Evolutionary conservation across 441 rosid species (phyloP).

Genomic region (Gossypium trilobum): DNA sequence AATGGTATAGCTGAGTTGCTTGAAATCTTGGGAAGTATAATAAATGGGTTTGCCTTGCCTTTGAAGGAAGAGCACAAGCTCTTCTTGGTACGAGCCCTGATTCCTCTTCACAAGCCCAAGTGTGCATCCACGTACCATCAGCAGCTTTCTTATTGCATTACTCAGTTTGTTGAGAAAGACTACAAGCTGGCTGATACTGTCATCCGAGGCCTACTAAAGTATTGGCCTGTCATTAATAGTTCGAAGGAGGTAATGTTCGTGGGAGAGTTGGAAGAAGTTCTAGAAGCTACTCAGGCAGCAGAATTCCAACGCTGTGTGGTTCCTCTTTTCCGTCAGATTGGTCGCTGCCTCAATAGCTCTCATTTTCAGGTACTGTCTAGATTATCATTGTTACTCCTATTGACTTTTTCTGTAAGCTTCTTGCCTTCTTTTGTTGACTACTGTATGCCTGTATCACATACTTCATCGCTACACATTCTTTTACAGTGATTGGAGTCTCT

Average conservation of each 20-base stretch:
- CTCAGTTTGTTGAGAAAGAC: constrained; percentile 86
- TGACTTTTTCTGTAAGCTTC: neutral
- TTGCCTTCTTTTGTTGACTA: neutral
- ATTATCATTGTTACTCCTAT: neutral
- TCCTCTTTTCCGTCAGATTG: constrained; percentile 57
- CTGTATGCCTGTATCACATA: neutral
- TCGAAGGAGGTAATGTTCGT: constrained; percentile 68
- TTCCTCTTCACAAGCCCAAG: constrained; percentile 83
- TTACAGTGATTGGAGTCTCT: neutral
- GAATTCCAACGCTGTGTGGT: constrained; percentile 83
- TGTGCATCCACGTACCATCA: constrained; percentile 64
- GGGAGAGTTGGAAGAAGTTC: constrained; percentile 85
- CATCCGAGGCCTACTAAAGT: constrained; percentile 67
- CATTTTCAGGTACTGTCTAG: constrained; percentile 65
- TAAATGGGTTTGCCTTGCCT: constrained; percentile 76
- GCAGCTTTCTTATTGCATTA: constrained; percentile 72
- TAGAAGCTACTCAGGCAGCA: constrained; percentile 72
- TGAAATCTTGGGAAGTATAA: constrained; percentile 66
- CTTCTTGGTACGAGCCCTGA: constrained; percentile 65
- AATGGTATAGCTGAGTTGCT: constrained; percentile 57
- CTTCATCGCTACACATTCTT: neutral
- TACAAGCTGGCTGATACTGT: constrained; percentile 71
- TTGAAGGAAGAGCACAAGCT: constrained; percentile 89
- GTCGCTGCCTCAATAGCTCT: constrained; percentile 69
- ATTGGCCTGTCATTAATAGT: constrained; percentile 76